These are phyloP conservation scores for Trebouxiophyceae sp. DNA, from an alignment of 163 green algal species.

Conservation along the genomic window DNA sequence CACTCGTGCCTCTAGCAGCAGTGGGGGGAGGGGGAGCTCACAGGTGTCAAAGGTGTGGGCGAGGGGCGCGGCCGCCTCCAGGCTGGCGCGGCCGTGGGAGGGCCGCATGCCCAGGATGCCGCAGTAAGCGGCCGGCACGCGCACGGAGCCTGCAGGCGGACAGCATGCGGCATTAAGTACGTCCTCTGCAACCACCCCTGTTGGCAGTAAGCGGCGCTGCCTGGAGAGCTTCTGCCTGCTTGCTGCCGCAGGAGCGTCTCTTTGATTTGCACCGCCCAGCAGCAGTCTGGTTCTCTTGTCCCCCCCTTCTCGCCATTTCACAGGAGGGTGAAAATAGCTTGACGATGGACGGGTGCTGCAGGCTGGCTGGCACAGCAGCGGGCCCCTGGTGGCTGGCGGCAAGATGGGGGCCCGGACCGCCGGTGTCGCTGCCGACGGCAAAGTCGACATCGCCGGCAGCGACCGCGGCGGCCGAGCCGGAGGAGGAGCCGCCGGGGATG, in stretches of 20 bases:
- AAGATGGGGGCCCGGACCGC: slow-evolving; percentile 19
- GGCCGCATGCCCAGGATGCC: slow-evolving; percentile 78
- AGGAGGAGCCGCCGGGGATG: slow-evolving; percentile 85
- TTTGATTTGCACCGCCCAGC: no score
- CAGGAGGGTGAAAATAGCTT: no score
- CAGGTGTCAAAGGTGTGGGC: slow-evolving; percentile 83
- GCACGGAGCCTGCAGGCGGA: slow-evolving; percentile 63
- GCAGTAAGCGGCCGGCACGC: slow-evolving; percentile 78
- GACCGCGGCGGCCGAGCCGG: slow-evolving; percentile 72
- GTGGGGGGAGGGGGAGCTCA: slow-evolving; percentile 5
- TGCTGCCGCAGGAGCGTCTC: no score
- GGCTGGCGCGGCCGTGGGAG: slow-evolving; percentile 63
- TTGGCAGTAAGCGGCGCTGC: no score
- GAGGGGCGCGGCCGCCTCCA: slow-evolving; percentile 54
- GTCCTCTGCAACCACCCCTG: no score
- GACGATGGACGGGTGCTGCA: no score
- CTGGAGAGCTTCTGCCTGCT: no score
- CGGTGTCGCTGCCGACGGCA: slow-evolving; percentile 80
- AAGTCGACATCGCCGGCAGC: slow-evolving; percentile 53
- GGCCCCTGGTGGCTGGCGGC: no score
- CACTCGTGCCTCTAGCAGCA: no score
- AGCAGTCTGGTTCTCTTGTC: no score
- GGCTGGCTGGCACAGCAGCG: no score
- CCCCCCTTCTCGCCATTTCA: no score
- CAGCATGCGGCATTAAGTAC: slow-evolving; percentile 1